Conservation (phyloP, 192 early-diverging fungal genomes). For the Coemansia sp. region DNA sequence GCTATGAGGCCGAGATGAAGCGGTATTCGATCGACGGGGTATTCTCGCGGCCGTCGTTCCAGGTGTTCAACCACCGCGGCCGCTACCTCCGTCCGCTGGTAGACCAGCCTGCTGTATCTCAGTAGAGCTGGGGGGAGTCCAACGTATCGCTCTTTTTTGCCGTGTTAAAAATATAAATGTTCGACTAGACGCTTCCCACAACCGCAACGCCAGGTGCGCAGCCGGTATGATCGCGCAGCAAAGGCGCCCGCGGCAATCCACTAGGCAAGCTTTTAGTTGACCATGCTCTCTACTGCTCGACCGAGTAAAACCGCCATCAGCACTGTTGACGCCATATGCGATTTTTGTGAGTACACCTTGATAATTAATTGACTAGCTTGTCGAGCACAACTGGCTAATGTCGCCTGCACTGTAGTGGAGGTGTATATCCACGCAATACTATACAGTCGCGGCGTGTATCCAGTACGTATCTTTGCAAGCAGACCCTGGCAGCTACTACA, state of each 20-base stretch:
- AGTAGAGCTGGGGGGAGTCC: no score
- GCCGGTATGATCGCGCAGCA: no score
- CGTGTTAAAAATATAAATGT: no score
- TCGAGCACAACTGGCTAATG: no score
- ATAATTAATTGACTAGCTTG: background rate
- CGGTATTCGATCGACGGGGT: constrained; percentile 50
- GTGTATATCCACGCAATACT: constrained; percentile 35
- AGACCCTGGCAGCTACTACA: no score
- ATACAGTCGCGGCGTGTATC: constrained; percentile 29
- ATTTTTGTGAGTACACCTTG: constrained; percentile 30
- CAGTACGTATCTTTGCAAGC: constrained; percentile 44
- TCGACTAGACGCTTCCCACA: no score
- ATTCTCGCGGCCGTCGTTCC: constrained; percentile 48
- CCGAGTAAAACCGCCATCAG: constrained; percentile 12
- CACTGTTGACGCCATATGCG: constrained; percentile 36
- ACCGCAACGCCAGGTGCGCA: no score
- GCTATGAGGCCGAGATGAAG: constrained; percentile 53
- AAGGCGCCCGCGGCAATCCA: no score
- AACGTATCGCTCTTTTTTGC: no score
- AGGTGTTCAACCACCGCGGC: constrained; percentile 47
- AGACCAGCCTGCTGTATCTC: constrained; percentile 5
- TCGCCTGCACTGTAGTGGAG: constrained; percentile 25
- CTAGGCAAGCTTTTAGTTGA: no score
- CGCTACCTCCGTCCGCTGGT: constrained; percentile 34
- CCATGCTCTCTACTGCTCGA: no score